Evolutionary conservation across 306 rosid species (phyloP).

Genomic region (Lupinus albus): DNA sequence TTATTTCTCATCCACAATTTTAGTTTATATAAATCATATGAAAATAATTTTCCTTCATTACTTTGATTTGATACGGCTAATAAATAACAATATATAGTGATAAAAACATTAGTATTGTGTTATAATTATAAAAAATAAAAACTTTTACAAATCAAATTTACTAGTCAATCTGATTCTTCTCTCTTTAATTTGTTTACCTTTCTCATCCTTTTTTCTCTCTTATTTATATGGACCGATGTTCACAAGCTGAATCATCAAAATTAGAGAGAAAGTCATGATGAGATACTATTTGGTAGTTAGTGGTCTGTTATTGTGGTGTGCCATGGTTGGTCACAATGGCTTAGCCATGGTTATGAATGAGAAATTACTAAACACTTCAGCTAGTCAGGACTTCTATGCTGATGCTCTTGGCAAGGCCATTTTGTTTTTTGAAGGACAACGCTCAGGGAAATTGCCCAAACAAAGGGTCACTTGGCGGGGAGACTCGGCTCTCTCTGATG

Average conservation of each 20-base stretch:
- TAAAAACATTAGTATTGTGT: too few relatives aligned
- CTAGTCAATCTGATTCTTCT: too few relatives aligned
- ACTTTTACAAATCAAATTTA: too few relatives aligned
- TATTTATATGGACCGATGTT: too few relatives aligned
- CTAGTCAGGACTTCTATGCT: constrained; percentile 44
- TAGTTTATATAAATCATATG: too few relatives aligned
- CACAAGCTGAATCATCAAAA: constrained; percentile 35
- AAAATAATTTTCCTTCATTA: too few relatives aligned
- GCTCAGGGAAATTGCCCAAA: constrained; percentile 70
- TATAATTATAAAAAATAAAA: too few relatives aligned
- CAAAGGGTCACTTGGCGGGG: constrained; percentile 79
- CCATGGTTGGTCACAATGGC: constrained; percentile 41
- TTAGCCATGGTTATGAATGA: constrained; percentile 35
- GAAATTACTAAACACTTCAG: constrained; percentile 28
- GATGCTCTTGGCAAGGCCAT: constrained; percentile 63
- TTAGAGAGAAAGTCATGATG: constrained; percentile 30
- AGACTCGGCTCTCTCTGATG: constrained; percentile 78
- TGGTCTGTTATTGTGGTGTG: constrained; percentile 44
- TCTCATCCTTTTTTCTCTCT: too few relatives aligned
- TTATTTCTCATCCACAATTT: too few relatives aligned
- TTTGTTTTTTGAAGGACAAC: constrained; percentile 58
- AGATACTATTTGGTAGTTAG: constrained; percentile 38
- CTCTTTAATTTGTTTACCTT: too few relatives aligned
- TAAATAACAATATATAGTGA: too few relatives aligned
- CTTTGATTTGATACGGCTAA: too few relatives aligned